These are phyloP conservation scores for Fusarium nodosum DNA, from an alignment of 2,329 filamentous ascomycete genomes.

Conservation along the genomic window DNA sequence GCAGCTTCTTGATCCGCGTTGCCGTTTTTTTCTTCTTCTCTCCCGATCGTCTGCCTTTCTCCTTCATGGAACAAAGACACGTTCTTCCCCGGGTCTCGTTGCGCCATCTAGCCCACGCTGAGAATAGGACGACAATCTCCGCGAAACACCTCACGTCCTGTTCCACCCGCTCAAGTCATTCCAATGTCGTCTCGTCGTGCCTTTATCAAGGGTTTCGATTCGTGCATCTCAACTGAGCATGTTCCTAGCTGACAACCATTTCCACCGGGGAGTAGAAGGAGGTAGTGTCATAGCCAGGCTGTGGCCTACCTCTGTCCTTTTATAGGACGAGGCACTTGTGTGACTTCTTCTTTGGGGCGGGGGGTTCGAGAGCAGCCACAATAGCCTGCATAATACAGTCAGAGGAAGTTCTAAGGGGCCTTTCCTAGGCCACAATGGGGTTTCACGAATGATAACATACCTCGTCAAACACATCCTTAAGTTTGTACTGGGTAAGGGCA, in stretches of 20 bases:
- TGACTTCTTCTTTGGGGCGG: constrained; percentile 81
- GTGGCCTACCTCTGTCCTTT: constrained; percentile 36
- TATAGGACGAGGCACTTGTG: constrained; percentile 79
- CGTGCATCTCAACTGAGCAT: constrained; percentile 31
- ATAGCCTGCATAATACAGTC: constrained; percentile 77
- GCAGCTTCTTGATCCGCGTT: constrained; percentile 26
- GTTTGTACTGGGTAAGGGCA: constrained; percentile 95
- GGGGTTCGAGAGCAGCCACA: constrained; percentile 92
- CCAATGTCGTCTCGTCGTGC: constrained; percentile 32
- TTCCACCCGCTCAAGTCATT: constrained; percentile 31
- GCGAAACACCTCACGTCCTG: constrained; percentile 27
- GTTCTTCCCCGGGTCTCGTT: constrained; percentile 45
- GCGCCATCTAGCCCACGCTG: constrained; percentile 41
- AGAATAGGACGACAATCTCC: constrained; percentile 35
- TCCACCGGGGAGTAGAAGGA: constrained; percentile 33
- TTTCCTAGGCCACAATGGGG: neutral
- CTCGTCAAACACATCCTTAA: constrained; percentile 99
- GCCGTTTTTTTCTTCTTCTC: constrained; percentile 17
- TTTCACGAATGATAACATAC: constrained; percentile 64
- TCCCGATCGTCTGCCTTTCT: constrained; percentile 32
- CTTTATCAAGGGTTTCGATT: constrained; percentile 35
- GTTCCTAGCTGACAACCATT: constrained; percentile 28
- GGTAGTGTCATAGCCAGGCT: constrained; percentile 28
- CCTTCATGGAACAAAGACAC: constrained; percentile 42
- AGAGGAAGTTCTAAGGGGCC: constrained; percentile 18